phyloP scores from a whole-genome alignment of 2,329 filamentous ascomycete genomes.

The Cladobotryum protrusum region DNA sequence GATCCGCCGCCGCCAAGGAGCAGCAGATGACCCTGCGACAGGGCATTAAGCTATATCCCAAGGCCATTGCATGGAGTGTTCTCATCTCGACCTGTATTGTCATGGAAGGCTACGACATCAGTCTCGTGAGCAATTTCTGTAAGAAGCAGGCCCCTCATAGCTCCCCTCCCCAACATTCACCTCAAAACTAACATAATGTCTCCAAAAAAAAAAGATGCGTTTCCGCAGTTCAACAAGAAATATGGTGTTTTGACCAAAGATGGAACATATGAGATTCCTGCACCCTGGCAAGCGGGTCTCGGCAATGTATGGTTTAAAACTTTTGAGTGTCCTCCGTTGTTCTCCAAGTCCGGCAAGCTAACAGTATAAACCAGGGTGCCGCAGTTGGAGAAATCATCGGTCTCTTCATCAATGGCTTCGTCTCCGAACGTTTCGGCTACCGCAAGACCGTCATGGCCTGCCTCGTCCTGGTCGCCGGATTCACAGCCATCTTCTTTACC shows the following conservation, averaged over 20 bases:
- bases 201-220: slow-evolving; percentile 34
- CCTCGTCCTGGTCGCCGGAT: slow-evolving; percentile 47
- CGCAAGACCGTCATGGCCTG: slow-evolving; percentile 57
- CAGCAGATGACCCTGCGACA: slow-evolving; percentile 67
- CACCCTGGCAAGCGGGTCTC: slow-evolving; percentile 56
- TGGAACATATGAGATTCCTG: slow-evolving; percentile 50
- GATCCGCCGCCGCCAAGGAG: slow-evolving; percentile 51
- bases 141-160: slow-evolving; percentile 15
- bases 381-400: slow-evolving; percentile 57
- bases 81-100: slow-evolving; percentile 85
- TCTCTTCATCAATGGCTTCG: slow-evolving; percentile 57
- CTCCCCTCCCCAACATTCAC: neutral
- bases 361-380: slow-evolving; percentile 15
- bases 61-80: slow-evolving; percentile 77
- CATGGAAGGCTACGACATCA: slow-evolving; percentile 88
- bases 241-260: slow-evolving; percentile 44
- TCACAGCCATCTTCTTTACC: slow-evolving; percentile 60
- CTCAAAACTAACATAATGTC: slow-evolving; percentile 12
- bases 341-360: neutral
- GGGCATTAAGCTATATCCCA: slow-evolving; percentile 76
- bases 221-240: slow-evolving; percentile 52
- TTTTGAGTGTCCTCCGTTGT: neutral
- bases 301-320: slow-evolving; percentile 39
- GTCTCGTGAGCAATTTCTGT: slow-evolving; percentile 76
- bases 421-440: slow-evolving; percentile 63